Evolutionary conservation across 23 red algal genomes (phyloP), one percentile per base, ranked within the genome.

Genomic region (Gracilaria domingensis): DNA sequence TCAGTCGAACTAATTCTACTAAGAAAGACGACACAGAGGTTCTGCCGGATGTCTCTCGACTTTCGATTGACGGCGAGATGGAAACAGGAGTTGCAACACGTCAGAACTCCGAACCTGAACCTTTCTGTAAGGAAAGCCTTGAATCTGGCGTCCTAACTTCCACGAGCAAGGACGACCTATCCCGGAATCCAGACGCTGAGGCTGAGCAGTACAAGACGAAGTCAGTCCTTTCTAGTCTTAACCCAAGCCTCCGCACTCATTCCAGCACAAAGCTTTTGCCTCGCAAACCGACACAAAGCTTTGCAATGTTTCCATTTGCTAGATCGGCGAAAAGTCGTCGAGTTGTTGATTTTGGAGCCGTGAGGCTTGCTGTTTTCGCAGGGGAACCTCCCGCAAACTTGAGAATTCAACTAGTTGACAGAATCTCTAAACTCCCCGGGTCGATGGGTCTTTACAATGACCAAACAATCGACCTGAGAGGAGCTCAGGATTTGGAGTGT

Each of bases 331-430:
- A 30, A 35, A 50, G 40, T 40, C 72, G 72, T 12, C 72, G 72
- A 25, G 23, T 37, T 21, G 82, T 86, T 12, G 33, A 69, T 59
- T 79, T 90, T 69, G 86, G 86, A 24, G 38, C 86, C 39, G 54
- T 90, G 42, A 58, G 47, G 44, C 81, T 90, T 80, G 86, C 86
- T 11, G 4, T 90, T 11, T 80, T 90, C 28, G 69, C 79, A 0
- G 86, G 86, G 14, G 50, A 54, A 40, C 25, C 24, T 21, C 86
- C 86, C 21, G 73, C 25, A 58, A 81, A 64, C 20, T 51, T 90
- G 38, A 79, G 34, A n/a, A 32, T 90, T 18, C 54, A 81, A 24
- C 34, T 90, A 25, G 37, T 64, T 51, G 86, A 90, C 58, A 90
- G 55, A 57, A 57, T 13, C 25, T 79, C 86, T 38, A 56, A 58